These are phyloP conservation scores for Bidens hawaiensis DNA, from an alignment of 140 eudicot genomes.

Conservation along the genomic window DNA sequence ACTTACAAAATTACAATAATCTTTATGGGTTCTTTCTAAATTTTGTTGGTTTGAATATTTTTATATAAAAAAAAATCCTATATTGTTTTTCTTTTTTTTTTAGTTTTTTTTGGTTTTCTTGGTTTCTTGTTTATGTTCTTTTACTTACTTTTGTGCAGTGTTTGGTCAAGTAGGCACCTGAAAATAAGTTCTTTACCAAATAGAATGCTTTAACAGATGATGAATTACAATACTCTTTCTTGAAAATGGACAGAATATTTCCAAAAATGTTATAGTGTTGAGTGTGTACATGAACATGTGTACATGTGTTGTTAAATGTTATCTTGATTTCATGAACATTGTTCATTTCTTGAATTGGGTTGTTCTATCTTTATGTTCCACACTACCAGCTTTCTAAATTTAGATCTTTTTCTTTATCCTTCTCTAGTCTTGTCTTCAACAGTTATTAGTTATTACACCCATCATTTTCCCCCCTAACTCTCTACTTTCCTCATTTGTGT, in stretches of 20 bases:
- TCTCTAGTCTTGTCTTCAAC: constrained; percentile 85
- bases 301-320: constrained; percentile 18
- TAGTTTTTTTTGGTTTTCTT: neutral
- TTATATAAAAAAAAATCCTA: neutral
- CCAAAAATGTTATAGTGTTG: constrained; percentile 30
- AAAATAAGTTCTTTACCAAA: constrained; percentile 6
- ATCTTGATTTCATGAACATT: constrained; percentile 61
- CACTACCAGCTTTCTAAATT: constrained; percentile 50
- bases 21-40: constrained; percentile 16
- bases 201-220: constrained; percentile 16
- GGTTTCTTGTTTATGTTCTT: too few relatives aligned
- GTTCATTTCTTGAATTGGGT: constrained; percentile 50
- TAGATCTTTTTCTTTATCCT: constrained; percentile 46
- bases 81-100: neutral
- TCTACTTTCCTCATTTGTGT: constrained; percentile 39
- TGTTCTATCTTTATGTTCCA: constrained; percentile 38
- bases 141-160: constrained; percentile 16
- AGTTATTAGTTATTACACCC: constrained; percentile 40
- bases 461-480: constrained; percentile 7
- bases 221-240: constrained; percentile 24
- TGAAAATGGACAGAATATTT: constrained; percentile 35
- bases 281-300: too few relatives aligned
- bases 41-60: constrained; percentile 4
- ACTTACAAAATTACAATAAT: too few relatives aligned
- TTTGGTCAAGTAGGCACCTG: constrained; percentile 24